Evolutionary conservation across 495 filamentous ascomycete species (phyloP).

Genomic region (Amniculicola lignicola): DNA sequence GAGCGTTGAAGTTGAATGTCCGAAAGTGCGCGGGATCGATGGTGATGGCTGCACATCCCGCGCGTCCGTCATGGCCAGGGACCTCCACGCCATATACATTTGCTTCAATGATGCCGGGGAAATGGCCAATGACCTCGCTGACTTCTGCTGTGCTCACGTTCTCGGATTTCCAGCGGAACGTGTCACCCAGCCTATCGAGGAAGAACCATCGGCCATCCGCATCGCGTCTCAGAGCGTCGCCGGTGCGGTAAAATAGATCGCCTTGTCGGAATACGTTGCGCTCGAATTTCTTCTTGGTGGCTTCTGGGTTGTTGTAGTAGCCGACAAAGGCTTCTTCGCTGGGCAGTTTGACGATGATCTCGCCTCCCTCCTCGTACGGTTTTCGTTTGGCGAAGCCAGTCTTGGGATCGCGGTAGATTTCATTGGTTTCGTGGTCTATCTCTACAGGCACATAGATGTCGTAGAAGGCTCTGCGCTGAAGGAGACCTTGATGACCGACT

Average conservation of each 20-base stretch:
- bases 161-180: conserved; percentile 80
- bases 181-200: conserved; percentile 71
- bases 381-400: conserved; percentile 64
- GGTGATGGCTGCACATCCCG: conserved; percentile 44
- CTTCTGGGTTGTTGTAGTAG: conserved; percentile 65
- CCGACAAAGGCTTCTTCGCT: conserved; percentile 58
- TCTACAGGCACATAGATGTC: conserved; percentile 63
- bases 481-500: conserved; percentile 69
- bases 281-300: conserved; percentile 66
- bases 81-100: conserved; percentile 76
- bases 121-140: conserved; percentile 61
- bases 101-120: conserved; percentile 66
- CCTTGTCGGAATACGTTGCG: conserved; percentile 70
- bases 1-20: conserved; percentile 35
- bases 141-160: conserved; percentile 82
- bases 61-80: conserved; percentile 49
- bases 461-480: conserved; percentile 51
- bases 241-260: conserved; percentile 71
- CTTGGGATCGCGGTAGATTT: conserved; percentile 59
- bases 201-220: conserved; percentile 76
- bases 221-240: conserved; percentile 65
- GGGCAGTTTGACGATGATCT: conserved; percentile 69
- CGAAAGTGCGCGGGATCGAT: conserved; percentile 31
- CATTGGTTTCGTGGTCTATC: conserved; percentile 64
- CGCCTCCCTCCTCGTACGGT: conserved; percentile 66